phyloP scores from a whole-genome alignment of 129 eudicot species.

The Lonicera japonica region DNA sequence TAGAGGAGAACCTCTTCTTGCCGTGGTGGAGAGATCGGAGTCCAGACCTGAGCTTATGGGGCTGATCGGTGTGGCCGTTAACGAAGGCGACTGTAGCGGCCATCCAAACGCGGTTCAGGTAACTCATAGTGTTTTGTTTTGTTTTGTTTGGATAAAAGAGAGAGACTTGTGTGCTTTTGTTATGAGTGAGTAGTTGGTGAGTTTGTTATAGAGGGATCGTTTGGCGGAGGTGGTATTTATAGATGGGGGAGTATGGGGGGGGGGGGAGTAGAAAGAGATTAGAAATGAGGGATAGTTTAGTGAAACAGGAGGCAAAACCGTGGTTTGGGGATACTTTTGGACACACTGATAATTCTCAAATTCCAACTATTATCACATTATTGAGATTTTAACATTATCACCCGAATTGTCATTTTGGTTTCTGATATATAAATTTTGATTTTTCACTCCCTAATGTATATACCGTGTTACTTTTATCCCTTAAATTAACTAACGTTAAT shows the following conservation, averaged over 20 bases:
- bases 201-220: background rate
- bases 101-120: constrained; percentile 35
- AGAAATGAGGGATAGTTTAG: no score
- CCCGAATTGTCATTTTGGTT: no score
- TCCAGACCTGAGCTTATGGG: constrained; percentile 38
- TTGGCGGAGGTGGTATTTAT: constrained; percentile 4
- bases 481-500: no score
- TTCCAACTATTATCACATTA: no score
- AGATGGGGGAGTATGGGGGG: constrained; percentile 5
- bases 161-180: background rate
- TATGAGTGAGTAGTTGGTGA: no score
- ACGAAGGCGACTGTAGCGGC: constrained; percentile 38
- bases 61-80: constrained; percentile 49
- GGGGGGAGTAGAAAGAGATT: no score
- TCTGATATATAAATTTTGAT: no score
- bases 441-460: no score
- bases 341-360: background rate
- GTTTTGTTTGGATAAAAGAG: background rate
- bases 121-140: constrained; percentile 15
- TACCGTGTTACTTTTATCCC: no score
- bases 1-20: constrained; percentile 29
- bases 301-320: background rate
- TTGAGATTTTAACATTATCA: no score
- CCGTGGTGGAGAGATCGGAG: constrained; percentile 35
- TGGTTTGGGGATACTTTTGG: background rate